Conservation (phyloP, 495 filamentous ascomycete species). For the Tuber borchii region DNA sequence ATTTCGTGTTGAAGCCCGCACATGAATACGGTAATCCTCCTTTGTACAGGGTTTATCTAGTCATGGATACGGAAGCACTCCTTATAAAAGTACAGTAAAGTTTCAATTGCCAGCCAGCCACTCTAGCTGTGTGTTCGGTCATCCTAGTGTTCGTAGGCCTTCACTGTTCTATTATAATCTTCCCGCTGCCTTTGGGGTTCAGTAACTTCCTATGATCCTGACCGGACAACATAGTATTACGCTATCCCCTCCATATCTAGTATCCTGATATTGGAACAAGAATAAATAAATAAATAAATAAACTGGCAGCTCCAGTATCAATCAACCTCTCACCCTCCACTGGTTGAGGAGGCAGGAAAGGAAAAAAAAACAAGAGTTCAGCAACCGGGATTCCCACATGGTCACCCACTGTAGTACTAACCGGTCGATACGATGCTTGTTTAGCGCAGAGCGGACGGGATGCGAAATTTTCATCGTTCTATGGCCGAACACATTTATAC, state of each 20-base stretch:
- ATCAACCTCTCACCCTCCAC: too few relatives aligned
- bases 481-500: neutral
- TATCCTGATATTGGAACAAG: neutral
- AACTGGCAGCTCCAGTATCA: neutral
- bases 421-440: neutral
- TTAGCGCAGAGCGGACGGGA: conserved; percentile 5
- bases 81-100: too few relatives aligned
- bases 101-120: too few relatives aligned
- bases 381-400: conserved; percentile 2
- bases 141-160: too few relatives aligned
- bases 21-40: too few relatives aligned
- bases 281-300: too few relatives aligned
- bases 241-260: neutral
- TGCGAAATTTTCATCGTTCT: conserved; percentile 7
- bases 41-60: too few relatives aligned
- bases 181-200: neutral
- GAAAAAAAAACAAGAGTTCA: neutral
- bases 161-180: too few relatives aligned
- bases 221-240: neutral
- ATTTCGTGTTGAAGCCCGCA: too few relatives aligned
- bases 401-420: conserved; percentile 1
- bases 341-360: neutral
- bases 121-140: too few relatives aligned
- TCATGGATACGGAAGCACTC: too few relatives aligned
- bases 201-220: neutral